Evolutionary conservation across 2,329 filamentous ascomycete genomes (phyloP).

Genomic region (Calonectria naviculata): DNA sequence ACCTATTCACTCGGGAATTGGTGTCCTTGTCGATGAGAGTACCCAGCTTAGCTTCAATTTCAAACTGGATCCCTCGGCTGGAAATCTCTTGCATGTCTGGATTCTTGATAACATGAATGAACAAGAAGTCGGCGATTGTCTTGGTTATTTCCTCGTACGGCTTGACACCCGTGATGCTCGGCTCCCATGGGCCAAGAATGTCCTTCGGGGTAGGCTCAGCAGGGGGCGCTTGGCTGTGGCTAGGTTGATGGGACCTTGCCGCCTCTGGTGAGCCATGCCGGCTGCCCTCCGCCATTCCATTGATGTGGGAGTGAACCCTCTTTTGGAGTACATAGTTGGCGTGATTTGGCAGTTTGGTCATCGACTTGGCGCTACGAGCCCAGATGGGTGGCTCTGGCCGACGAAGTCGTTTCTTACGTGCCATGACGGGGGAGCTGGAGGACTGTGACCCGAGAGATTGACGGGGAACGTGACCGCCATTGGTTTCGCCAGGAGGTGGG

Average conservation of each 20-base stretch:
- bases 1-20: constrained; percentile 74
- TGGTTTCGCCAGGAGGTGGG: constrained; percentile 61
- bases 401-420: constrained; percentile 52
- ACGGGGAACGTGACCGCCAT: constrained; percentile 48
- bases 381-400: constrained; percentile 57
- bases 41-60: constrained; percentile 95
- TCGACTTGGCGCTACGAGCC: constrained; percentile 55
- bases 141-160: constrained; percentile 82
- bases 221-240: constrained; percentile 37
- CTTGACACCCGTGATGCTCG: constrained; percentile 75
- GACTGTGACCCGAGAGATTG: constrained; percentile 36
- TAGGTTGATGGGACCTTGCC: constrained; percentile 44
- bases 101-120: constrained; percentile 74
- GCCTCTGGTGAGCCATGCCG: constrained; percentile 61
- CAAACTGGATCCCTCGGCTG: constrained; percentile 78
- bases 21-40: constrained; percentile 80
- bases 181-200: constrained; percentile 69
- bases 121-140: constrained; percentile 84
- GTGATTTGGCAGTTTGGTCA: constrained; percentile 51
- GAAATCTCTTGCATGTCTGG: constrained; percentile 73
- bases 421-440: constrained; percentile 45
- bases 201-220: constrained; percentile 45
- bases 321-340: constrained; percentile 43
- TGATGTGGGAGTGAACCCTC: constrained; percentile 43
- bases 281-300: constrained; percentile 50